A percentile compares a stretch with the other conserved stretches of the same genome.
Conservation (phyloP, 163 green algal genomes). For the Scenedesmus sp. region DNA sequence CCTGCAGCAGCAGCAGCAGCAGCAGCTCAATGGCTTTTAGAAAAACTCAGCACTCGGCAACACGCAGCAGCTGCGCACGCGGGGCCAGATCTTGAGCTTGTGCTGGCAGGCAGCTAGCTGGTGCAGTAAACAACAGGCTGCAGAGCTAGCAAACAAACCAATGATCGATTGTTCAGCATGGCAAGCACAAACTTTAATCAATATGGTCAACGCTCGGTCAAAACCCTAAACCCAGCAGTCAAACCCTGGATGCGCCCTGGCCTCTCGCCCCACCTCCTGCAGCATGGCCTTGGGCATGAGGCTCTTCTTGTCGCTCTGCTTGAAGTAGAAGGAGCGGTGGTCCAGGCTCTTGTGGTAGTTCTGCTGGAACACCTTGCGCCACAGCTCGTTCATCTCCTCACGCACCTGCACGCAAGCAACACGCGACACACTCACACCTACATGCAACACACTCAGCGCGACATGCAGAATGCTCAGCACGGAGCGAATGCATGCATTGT, state of each 20-base stretch:
- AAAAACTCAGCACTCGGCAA: not conserved
- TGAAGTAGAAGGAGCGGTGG: slow-evolving; percentile 99
- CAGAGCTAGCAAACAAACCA: not conserved
- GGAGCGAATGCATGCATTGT: not conserved
- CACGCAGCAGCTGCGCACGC: not conserved
- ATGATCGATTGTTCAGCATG: too few species aligned
- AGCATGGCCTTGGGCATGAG: slow-evolving; percentile 92
- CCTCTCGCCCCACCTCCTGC: slow-evolving; percentile 78
- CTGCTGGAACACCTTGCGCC: slow-evolving; percentile 93
- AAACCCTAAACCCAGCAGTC: not conserved
- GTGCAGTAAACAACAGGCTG: not conserved
- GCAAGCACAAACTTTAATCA: too few species aligned
- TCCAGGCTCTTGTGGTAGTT: slow-evolving; percentile 99
- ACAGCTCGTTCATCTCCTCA: slow-evolving; percentile 89
- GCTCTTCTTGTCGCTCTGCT: slow-evolving; percentile 95
- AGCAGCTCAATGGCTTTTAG: not conserved
- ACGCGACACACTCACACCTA: not conserved
- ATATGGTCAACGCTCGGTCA: not conserved
- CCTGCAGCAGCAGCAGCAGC: slow-evolving; percentile 81
- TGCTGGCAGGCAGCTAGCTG: not conserved
- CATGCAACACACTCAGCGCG: too few species aligned
- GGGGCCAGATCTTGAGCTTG: not conserved
- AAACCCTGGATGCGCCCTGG: too few species aligned
- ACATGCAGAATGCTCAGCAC: not conserved
- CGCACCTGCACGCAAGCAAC: slow-evolving; percentile 59